Evolutionary conservation across 495 filamentous ascomycete species (phyloP), one percentile per base, ranked within the genome.

Genomic region (Aspergillus egyptiacus): DNA sequence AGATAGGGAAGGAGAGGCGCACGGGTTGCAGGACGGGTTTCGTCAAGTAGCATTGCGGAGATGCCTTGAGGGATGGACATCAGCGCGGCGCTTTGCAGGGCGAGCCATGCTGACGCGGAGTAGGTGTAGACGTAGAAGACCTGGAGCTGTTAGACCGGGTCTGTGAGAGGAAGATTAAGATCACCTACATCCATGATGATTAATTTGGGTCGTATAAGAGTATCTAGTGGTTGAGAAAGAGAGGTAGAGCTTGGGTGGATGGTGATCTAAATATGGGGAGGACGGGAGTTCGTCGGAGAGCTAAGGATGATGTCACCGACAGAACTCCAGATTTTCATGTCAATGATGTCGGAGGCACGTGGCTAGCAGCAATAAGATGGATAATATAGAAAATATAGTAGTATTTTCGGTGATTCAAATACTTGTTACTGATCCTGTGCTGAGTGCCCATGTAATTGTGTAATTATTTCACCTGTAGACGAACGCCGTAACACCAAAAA

Each of bases 101-200:
- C 57, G 37, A 87, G 74, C 85, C 84, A 89, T 53, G 68, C 77
- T 6, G 81, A 69, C 18, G 84, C 83, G 17, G 76, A 72, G 62
- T 83, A 83, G 42, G 74, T 81, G 68, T 87, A 88, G 14, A 67
- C 58, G 53, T 82, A 78, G 61, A 85, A 81, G 51, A 81, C 79
- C 81, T 87, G 46, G 7, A 52, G 43, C 27, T 48, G 2, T 11
- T 7, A 7, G 2, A 15, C 25, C 11, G 18, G 19, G 2, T 5
- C 19, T 24, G 8, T 23, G 19, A 9, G 15, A 4, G 22, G 33
- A 7, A 2, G 14, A 35, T 15, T 14, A 27, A 10, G 22, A 15
- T 18, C 6, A n/a, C 34, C 39, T 51, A 51, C 48, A 51, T 51
- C 48, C 48, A 51, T 51, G 23, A 31, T 51, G 40, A 9, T 31